A percentile compares a stretch with the other conserved stretches of the same genome.
Conservation (phyloP, 345 rosid species). For the Noccaea caerulescens region DNA sequence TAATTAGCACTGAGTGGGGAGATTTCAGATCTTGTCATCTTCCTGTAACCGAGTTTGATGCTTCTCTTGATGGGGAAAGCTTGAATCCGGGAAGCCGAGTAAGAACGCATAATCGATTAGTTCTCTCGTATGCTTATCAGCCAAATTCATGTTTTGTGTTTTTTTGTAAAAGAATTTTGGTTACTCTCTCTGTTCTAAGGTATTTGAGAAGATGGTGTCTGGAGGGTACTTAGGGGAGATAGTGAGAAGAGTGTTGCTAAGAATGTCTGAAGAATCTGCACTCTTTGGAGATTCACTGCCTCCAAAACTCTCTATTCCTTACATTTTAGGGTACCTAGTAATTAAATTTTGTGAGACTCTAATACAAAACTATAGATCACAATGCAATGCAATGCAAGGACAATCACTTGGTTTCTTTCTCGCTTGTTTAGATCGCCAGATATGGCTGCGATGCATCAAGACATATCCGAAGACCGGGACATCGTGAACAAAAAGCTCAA, state of each 20-base stretch:
- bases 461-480: slow-evolving; percentile 56
- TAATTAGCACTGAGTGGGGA: slow-evolving; percentile 67
- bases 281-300: slow-evolving; percentile 62
- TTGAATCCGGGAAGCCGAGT: slow-evolving; percentile 56
- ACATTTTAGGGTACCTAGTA: slow-evolving; percentile 52
- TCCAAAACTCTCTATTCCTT: slow-evolving; percentile 55
- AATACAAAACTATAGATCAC: slow-evolving; percentile 1
- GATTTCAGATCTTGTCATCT: slow-evolving; percentile 58
- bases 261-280: slow-evolving; percentile 61
- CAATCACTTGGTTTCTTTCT: too few relatives aligned
- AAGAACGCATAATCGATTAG: neutral
- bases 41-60: slow-evolving; percentile 63
- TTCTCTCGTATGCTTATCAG: neutral
- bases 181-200: slow-evolving; percentile 40
- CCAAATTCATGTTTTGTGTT: neutral
- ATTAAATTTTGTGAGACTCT: neutral
- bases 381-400: neutral
- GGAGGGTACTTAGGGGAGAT: slow-evolving; percentile 76
- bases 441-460: slow-evolving; percentile 81
- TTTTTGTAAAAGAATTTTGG: neutral
- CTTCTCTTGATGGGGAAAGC: slow-evolving; percentile 56
- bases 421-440: slow-evolving; percentile 51
- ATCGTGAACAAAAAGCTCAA: slow-evolving; percentile 53
- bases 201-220: slow-evolving; percentile 63
- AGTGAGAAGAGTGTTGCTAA: slow-evolving; percentile 67